These are phyloP conservation scores for Flaveria floridana DNA, from an alignment of 140 eudicot species.

Conservation along the genomic window DNA sequence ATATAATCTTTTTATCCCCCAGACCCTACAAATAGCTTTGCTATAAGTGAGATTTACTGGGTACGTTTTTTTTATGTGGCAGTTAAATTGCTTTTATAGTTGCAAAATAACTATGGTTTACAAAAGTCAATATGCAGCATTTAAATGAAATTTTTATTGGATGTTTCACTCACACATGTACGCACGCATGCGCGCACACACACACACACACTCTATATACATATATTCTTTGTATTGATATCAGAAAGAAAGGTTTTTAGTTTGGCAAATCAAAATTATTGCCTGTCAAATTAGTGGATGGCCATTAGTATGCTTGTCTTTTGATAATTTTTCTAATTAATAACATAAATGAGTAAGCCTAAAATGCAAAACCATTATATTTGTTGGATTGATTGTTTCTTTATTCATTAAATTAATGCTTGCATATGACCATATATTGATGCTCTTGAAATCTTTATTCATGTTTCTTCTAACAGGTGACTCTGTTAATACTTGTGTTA, in stretches of 20 bases:
- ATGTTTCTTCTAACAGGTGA: constrained; percentile 54
- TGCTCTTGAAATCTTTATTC: constrained; percentile 16
- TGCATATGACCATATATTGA: constrained; percentile 7
- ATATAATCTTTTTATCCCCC: no score
- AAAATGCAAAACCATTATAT: neutral
- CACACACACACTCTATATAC: no score
- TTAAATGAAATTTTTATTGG: neutral
- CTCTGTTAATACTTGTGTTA: constrained; percentile 52
- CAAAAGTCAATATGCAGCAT: neutral
- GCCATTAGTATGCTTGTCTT: constrained; percentile 4
- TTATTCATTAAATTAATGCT: neutral
- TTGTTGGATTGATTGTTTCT: neutral
- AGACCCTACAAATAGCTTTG: no score
- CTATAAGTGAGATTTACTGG: no score
- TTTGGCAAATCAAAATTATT: constrained; percentile 6
- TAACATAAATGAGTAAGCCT: no score
- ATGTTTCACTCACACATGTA: neutral
- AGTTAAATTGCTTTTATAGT: neutral
- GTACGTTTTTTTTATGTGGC: neutral
- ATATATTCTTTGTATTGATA: neutral
- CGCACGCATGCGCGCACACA: no score
- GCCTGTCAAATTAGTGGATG: neutral
- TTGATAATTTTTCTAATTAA: neutral
- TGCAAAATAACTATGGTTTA: neutral
- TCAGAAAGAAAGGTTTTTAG: neutral